Percentiles rank a stretch among this genome's conserved stretches.
phyloP scores from a whole-genome alignment of 2,329 filamentous ascomycete genomes.

The Myriosclerotinia duriaeana region DNA sequence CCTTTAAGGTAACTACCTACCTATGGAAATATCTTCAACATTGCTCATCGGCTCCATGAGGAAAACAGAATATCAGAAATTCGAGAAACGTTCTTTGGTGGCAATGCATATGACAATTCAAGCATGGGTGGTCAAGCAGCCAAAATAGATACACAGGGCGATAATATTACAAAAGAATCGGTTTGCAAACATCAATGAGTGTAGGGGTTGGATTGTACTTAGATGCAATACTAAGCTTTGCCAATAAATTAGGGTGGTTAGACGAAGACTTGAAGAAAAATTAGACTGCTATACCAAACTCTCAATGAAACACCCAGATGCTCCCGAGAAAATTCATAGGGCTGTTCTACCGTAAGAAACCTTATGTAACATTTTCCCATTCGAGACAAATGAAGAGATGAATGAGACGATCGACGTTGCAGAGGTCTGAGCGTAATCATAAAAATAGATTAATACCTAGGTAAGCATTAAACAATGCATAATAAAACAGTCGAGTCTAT shows the following conservation, averaged over 20 bases:
- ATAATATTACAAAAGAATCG: neutral
- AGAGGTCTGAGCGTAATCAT: conserved; percentile 8
- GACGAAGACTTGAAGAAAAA: neutral
- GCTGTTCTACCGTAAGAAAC: neutral
- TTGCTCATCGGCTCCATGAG: neutral
- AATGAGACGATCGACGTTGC: conserved; percentile 9
- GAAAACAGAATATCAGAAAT: neutral
- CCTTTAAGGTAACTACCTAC: neutral
- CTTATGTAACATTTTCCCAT: neutral
- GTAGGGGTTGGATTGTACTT: conserved; percentile 1
- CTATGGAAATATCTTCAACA: conserved; percentile 12
- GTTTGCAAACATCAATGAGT: neutral
- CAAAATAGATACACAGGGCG: neutral
- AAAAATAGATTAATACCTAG: neutral
- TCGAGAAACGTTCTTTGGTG: neutral
- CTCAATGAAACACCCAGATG: conserved; percentile 3
- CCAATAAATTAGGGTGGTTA: neutral
- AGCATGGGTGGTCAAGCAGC: neutral
- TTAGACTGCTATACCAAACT: neutral
- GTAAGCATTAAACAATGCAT: neutral
- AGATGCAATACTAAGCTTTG: neutral
- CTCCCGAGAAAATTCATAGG: neutral
- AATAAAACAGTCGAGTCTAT: too few species aligned
- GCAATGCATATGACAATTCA: neutral
- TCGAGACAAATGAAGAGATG: neutral